Evolutionary conservation across 108 stramenopile species (phyloP).

Genomic region (Discostella pseudostelligera): DNA sequence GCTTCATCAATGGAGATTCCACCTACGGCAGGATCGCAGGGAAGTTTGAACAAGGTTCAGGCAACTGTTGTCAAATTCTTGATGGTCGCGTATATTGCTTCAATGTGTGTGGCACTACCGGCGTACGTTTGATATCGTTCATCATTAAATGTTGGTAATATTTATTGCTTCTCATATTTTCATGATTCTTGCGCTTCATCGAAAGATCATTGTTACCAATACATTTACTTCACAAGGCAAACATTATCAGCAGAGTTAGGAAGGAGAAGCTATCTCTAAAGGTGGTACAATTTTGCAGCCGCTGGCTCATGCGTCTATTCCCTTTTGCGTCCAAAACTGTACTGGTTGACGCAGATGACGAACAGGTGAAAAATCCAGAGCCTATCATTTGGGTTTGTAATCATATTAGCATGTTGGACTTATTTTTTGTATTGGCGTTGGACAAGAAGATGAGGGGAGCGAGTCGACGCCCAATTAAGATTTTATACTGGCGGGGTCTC

Average conservation of each 20-base stretch:
- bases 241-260: slow-evolving; percentile 40
- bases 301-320: slow-evolving; percentile 79
- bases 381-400: slow-evolving; percentile 87
- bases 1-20: slow-evolving; percentile 6
- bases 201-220: slow-evolving; percentile 58
- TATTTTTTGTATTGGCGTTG: slow-evolving; percentile 78
- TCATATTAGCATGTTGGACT: slow-evolving; percentile 76
- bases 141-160: not conserved
- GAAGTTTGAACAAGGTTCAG: slow-evolving; percentile 14
- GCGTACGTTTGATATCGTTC: slow-evolving; percentile 10
- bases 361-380: slow-evolving; percentile 43
- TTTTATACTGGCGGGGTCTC: slow-evolving; percentile 86
- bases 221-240: slow-evolving; percentile 45
- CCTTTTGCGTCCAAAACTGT: slow-evolving; percentile 69
- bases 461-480: slow-evolving; percentile 79
- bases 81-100: slow-evolving; percentile 68
- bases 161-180: not conserved
- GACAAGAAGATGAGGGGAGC: slow-evolving; percentile 69
- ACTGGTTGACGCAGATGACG: slow-evolving; percentile 36
- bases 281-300: slow-evolving; percentile 69
- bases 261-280: slow-evolving; percentile 58
- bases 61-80: slow-evolving; percentile 32
- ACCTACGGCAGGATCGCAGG: not conserved
- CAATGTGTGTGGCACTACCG: slow-evolving; percentile 83
- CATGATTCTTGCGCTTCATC: not conserved